phyloP scores from a whole-genome alignment of 1,284 basidiomycete species.

The Cryptococcus hybrid region DNA sequence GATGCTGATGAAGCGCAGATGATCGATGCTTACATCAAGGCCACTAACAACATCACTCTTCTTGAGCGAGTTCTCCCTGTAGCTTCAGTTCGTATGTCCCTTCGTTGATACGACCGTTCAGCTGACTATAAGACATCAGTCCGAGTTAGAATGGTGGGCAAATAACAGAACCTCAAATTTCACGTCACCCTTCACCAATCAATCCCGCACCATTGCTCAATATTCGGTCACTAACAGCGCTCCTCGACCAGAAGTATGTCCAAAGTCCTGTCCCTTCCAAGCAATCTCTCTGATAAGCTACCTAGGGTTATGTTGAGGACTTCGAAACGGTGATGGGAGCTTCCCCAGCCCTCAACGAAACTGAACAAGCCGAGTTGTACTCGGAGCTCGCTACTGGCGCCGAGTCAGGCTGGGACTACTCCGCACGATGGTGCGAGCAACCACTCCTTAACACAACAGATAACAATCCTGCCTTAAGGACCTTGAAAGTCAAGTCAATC shows the following conservation, averaged over 20 bases:
- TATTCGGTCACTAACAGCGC: slow-evolving; percentile 76
- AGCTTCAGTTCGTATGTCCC: slow-evolving; percentile 53
- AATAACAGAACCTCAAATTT: slow-evolving; percentile 71
- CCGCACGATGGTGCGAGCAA: slow-evolving; percentile 54
- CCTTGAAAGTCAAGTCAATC: slow-evolving; percentile 67
- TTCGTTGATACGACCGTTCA: not conserved
- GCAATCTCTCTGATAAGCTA: slow-evolving; percentile 24
- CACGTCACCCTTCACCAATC: slow-evolving; percentile 68
- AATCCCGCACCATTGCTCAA: slow-evolving; percentile 62
- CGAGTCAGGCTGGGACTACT: slow-evolving; percentile 62
- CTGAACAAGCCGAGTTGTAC: slow-evolving; percentile 67
- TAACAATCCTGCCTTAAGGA: slow-evolving; percentile 60
- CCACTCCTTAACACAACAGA: slow-evolving; percentile 53
- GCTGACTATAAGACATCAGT: slow-evolving; percentile 47
- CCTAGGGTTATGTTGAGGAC: slow-evolving; percentile 58
- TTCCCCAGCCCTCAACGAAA: slow-evolving; percentile 60
- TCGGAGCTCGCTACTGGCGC: slow-evolving; percentile 85
- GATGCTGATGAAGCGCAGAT: slow-evolving; percentile 52
- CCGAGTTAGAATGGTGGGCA: slow-evolving; percentile 79
- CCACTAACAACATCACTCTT: slow-evolving; percentile 62
- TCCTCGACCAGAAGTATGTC: slow-evolving; percentile 75
- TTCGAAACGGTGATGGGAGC: slow-evolving; percentile 71
- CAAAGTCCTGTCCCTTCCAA: slow-evolving; percentile 44
- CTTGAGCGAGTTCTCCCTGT: slow-evolving; percentile 64
- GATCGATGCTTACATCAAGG: slow-evolving; percentile 63